Percentiles rank a stretch among this genome's conserved stretches.
These are phyloP conservation scores for Blastobotrys buckinghamii DNA, from an alignment of 1,139 yeast species.

Conservation along the genomic window DNA sequence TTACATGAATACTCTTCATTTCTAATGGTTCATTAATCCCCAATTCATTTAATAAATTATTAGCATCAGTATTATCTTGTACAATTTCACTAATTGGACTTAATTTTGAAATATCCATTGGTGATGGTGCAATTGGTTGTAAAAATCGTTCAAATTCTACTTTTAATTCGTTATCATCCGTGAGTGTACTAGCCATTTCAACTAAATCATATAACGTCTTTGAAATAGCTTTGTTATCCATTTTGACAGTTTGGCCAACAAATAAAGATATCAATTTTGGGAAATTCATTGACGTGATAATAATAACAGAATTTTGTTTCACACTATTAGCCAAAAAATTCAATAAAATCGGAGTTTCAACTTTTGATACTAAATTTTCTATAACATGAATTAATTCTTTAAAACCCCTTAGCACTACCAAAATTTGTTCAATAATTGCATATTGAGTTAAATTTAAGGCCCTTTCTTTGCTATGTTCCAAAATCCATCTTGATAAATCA, in stretches of 20 bases:
- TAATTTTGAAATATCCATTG: constrained; percentile 26
- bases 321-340: constrained; percentile 24
- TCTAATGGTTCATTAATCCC: constrained; percentile 18
- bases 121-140: constrained; percentile 19
- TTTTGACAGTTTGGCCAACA: constrained; percentile 21
- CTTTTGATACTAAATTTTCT: constrained; percentile 19
- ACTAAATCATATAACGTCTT: constrained; percentile 26
- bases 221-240: constrained; percentile 21
- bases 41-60: constrained; percentile 2
- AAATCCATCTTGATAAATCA: constrained; percentile 18
- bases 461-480: constrained; percentile 6
- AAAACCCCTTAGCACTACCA: constrained; percentile 21
- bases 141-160: constrained; percentile 20
- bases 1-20: constrained; percentile 16
- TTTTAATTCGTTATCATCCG: constrained; percentile 15
- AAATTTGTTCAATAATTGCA: constrained; percentile 21
- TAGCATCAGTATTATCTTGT: constrained; percentile 7
- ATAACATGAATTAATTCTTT: constrained; percentile 22
- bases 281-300: constrained; percentile 25
- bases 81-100: constrained; percentile 27
- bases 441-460: constrained; percentile 18
- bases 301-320: constrained; percentile 20
- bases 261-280: constrained; percentile 22
- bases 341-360: constrained; percentile 18
- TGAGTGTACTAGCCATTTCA: constrained; percentile 12